phyloP scores from a whole-genome alignment of 2,329 filamentous ascomycete genomes.

The Hortaea werneckii region DNA sequence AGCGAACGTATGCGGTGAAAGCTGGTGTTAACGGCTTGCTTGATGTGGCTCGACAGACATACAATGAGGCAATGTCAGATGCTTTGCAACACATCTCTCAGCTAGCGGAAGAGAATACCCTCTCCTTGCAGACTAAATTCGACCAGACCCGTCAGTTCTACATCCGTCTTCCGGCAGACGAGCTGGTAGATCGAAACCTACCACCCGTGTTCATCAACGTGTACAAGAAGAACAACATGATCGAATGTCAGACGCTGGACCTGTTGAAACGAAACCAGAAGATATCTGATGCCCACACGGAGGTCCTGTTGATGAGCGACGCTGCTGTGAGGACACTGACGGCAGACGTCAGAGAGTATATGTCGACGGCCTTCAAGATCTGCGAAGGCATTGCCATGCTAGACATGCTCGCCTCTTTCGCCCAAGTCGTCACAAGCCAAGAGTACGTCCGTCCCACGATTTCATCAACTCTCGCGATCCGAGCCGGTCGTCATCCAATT shows the following conservation, averaged over 20 bases:
- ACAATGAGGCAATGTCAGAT: slow-evolving; percentile 78
- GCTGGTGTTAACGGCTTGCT: slow-evolving; percentile 75
- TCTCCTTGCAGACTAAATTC: slow-evolving; percentile 60
- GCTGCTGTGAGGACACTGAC: slow-evolving; percentile 63
- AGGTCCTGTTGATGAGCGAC: slow-evolving; percentile 73
- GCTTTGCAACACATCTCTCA: slow-evolving; percentile 59
- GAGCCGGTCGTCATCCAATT: slow-evolving; percentile 67
- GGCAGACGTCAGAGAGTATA: slow-evolving; percentile 57
- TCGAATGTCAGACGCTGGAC: slow-evolving; percentile 81
- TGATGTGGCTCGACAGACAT: slow-evolving; percentile 79
- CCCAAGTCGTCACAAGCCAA: slow-evolving; percentile 57
- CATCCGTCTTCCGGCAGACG: slow-evolving; percentile 52
- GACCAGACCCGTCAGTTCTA: slow-evolving; percentile 73
- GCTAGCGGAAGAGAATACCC: slow-evolving; percentile 48
- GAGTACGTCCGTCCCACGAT: slow-evolving; percentile 63
- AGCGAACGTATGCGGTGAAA: slow-evolving; percentile 83
- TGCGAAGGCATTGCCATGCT: slow-evolving; percentile 79
- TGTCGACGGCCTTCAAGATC: slow-evolving; percentile 67
- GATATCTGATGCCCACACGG: slow-evolving; percentile 70
- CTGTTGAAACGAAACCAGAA: slow-evolving; percentile 68
- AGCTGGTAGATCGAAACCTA: slow-evolving; percentile 51
- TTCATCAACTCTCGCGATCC: slow-evolving; percentile 58
- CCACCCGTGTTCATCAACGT: slow-evolving; percentile 69
- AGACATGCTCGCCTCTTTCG: slow-evolving; percentile 59
- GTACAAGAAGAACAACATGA: slow-evolving; percentile 57